phyloP scores from a whole-genome alignment of 352 stramenopile species.

The Phytopythium cucurbitacearum region DNA sequence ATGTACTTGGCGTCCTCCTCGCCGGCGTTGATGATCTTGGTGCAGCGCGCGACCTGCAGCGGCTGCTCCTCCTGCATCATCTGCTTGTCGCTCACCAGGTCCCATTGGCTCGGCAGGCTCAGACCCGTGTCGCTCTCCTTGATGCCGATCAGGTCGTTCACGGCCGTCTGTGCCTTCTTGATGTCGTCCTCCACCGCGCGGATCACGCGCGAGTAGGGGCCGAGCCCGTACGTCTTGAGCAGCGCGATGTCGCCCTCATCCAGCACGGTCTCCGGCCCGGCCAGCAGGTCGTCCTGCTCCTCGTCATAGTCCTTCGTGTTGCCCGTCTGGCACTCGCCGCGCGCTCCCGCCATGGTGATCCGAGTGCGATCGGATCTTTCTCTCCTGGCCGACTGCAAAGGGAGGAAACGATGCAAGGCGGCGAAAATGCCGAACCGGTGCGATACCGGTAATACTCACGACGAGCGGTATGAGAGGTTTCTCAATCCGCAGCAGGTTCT shows the following conservation, averaged over 20 bases:
- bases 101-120: slow-evolving; percentile 97
- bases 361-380: no score
- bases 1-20: slow-evolving; percentile 99
- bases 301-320: slow-evolving; percentile 96
- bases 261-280: slow-evolving; percentile 69
- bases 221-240: slow-evolving; percentile 98
- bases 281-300: slow-evolving; percentile 86
- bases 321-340: slow-evolving; percentile 93
- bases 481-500: no score
- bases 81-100: slow-evolving; percentile 99
- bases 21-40: slow-evolving; percentile 92
- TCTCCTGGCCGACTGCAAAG: no score
- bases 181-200: slow-evolving; percentile 99
- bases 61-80: slow-evolving; percentile 99
- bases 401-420: no score
- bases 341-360: slow-evolving; percentile 14
- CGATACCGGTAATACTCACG: no score
- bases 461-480: no score
- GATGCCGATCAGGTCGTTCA: slow-evolving; percentile 93
- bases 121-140: slow-evolving; percentile 99
- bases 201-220: slow-evolving; percentile 96
- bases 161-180: slow-evolving; percentile 93
- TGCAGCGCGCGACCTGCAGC: slow-evolving; percentile 95
- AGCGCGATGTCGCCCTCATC: slow-evolving; percentile 98
- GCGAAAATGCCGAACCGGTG: no score